Base-by-base conservation (phyloP, 495 filamentous ascomycete genomes). In the Penicillium longicatenatum region DNA sequence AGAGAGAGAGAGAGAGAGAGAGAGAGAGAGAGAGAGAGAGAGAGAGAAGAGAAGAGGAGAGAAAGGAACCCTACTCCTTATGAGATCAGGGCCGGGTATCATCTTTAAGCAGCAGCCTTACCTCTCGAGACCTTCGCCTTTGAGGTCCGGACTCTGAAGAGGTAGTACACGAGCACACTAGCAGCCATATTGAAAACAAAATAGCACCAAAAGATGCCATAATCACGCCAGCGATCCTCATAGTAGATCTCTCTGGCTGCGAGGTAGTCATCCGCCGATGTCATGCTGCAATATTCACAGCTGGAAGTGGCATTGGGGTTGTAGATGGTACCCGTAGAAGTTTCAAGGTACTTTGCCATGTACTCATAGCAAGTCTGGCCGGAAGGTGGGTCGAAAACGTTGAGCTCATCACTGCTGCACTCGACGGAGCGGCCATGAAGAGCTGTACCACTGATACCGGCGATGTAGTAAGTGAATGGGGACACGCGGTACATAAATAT, bases 401-500 rank as follows among this genome's bases (percentile, higher is more conserved):
- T 66, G 31, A 75, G 73, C 65, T 91, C 88, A 52, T 76, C 79
- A 0, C 60, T 29, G 29, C 79, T 73, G 68, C 88, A 91, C 0
- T 64, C 24, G 0, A 87, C 81, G 0, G 68, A 11, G 1, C 79
- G 79, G 39, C 84, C 83, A 51, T 82, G 83, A 5, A 90, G 71
- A 0, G 72, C 81, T 0, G 76, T 76, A 1, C 81, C 74, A 12
- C 84, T 52, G 68, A 88, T 82, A 24, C 81, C 82, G 35, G 71
- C 72, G 17, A 89, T 77, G 22, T 85, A 74, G 63, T 91, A 90
- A 0, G 83, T 86, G 47, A 90, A 83, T 5, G 88, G 86, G 12
- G 82, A 86, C 49, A 87, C 79, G 37, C 84, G 82, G 63, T 90
- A 89, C 83, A 89, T 86, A 78, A 90, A 90, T 55, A 86, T 86